A percentile compares a stretch with the other conserved stretches of the same genome.
These are phyloP conservation scores for Cordyceps cateniannulata DNA, from an alignment of 2,329 filamentous ascomycete species.

Conservation along the genomic window DNA sequence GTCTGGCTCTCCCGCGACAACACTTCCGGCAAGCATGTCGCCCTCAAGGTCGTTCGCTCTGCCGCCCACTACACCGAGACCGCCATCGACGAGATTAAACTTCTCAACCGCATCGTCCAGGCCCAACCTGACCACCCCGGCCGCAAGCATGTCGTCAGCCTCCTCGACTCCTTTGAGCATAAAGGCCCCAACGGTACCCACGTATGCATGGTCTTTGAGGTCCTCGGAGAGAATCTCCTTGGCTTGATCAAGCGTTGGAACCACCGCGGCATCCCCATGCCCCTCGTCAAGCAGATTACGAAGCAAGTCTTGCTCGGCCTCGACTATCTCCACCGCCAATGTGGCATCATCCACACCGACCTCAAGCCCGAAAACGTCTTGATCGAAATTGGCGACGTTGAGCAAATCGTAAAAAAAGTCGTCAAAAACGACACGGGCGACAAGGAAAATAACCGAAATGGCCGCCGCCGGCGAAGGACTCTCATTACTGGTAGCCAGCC, in stretches of 20 bases:
- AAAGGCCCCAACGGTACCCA: constrained; percentile 94
- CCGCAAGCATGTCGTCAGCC: constrained; percentile 88
- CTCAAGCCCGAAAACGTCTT: constrained; percentile 96
- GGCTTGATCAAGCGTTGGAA: constrained; percentile 98
- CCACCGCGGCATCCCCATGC: constrained; percentile 92
- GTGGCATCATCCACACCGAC: constrained; percentile 97
- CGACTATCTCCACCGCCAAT: constrained; percentile 95
- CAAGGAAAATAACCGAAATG: constrained; percentile 89
- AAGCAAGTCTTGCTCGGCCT: constrained; percentile 94
- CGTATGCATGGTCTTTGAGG: constrained; percentile 99
- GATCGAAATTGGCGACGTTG: constrained; percentile 97
- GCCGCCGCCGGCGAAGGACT: constrained; percentile 79
- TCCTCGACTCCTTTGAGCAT: constrained; percentile 95
- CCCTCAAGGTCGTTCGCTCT: constrained; percentile 94
- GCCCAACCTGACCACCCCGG: constrained; percentile 93
- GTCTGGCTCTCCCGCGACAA: constrained; percentile 85
- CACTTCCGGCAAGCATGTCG: constrained; percentile 84
- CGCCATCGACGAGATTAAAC: constrained; percentile 96
- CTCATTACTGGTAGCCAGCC: constrained; percentile 97
- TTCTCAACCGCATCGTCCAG: constrained; percentile 92
- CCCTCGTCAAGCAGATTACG: constrained; percentile 95
- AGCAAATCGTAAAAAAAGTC: constrained; percentile 95
- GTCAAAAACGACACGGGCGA: constrained; percentile 72
- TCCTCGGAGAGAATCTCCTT: constrained; percentile 88
- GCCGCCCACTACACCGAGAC: constrained; percentile 99